A percentile compares a stretch with the other conserved stretches of the same genome.
These are phyloP conservation scores for Malania oleifera DNA, from an alignment of 164 flowering plant species.

Conservation along the genomic window DNA sequence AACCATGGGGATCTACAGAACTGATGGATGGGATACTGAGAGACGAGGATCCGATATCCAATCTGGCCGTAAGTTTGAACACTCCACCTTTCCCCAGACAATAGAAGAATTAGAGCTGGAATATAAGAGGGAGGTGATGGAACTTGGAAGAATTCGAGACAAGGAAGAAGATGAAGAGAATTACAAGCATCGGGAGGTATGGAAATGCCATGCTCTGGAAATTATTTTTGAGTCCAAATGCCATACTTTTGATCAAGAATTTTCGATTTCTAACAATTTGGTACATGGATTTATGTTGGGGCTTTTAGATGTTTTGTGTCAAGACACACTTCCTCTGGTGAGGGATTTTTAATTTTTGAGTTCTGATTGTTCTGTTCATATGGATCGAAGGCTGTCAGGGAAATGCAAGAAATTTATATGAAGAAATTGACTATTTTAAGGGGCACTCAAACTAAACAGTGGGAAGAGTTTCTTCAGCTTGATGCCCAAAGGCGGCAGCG, in stretches of 20 bases:
- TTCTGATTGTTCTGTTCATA: conserved; percentile 18
- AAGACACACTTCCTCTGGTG: conserved; percentile 1
- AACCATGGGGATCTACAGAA: conserved; percentile 41
- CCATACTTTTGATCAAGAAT: too few species aligned
- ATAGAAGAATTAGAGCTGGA: conserved; percentile 87
- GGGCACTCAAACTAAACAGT: conserved; percentile 65
- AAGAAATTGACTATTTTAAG: conserved; percentile 60
- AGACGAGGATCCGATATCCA: conserved; percentile 48
- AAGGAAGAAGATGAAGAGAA: conserved; percentile 98
- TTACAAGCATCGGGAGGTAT: conserved; percentile 92
- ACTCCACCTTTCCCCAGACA: conserved; percentile 43
- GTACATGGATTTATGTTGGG: neutral
- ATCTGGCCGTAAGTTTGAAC: conserved; percentile 47
- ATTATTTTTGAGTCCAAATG: too few species aligned
- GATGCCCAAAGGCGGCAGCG: conserved; percentile 61
- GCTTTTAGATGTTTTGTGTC: too few species aligned
- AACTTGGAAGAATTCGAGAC: conserved; percentile 72
- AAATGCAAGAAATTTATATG: conserved; percentile 71
- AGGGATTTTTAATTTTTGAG: conserved; percentile 1
- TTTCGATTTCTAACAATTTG: too few species aligned
- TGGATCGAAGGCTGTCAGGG: conserved; percentile 57
- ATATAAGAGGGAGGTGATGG: conserved; percentile 74
- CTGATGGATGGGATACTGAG: conserved; percentile 62
- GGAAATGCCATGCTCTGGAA: too few species aligned
- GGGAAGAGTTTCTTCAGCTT: conserved; percentile 86